A percentile compares a stretch with the other conserved stretches of the same genome.
Evolutionary conservation across 305 asterid genomes (phyloP).

Genomic region (Coffea humblotiana): DNA sequence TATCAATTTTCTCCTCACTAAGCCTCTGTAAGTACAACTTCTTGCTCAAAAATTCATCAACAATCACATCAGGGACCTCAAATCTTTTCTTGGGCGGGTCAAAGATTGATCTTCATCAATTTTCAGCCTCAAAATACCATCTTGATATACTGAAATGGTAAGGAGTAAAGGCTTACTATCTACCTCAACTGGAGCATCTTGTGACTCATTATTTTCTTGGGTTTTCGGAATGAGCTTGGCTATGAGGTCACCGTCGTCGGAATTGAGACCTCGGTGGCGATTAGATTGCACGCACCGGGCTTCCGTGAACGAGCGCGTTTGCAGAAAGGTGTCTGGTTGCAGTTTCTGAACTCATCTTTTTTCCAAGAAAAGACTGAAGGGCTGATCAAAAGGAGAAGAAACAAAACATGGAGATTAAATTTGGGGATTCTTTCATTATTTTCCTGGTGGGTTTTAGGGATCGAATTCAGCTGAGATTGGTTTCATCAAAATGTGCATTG

Average conservation of each 20-base stretch:
- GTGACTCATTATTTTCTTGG: slow-evolving; percentile 34
- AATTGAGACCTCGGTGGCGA: slow-evolving; percentile 63
- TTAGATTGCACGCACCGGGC: slow-evolving; percentile 59
- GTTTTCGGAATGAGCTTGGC: slow-evolving; percentile 58
- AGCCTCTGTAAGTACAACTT: slow-evolving; percentile 75
- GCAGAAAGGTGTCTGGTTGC: slow-evolving; percentile 95
- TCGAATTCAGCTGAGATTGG: neutral
- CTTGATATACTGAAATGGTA: slow-evolving; percentile 75
- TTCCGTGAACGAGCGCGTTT: slow-evolving; percentile 82
- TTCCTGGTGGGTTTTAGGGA: neutral
- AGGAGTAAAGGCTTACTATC: slow-evolving; percentile 51
- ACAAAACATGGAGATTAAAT: neutral
- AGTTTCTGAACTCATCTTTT: slow-evolving; percentile 86
- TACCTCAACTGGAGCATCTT: slow-evolving; percentile 11
- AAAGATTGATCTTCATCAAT: slow-evolving; percentile 77
- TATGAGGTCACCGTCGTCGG: slow-evolving; percentile 77
- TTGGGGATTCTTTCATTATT: neutral
- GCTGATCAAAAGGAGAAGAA: slow-evolving; percentile 42
- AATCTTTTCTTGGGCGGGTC: slow-evolving; percentile 78
- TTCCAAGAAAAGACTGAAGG: slow-evolving; percentile 68
- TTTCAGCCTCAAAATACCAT: slow-evolving; percentile 82
- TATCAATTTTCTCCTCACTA: slow-evolving; percentile 55
- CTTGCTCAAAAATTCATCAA: slow-evolving; percentile 58
- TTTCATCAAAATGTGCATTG: neutral
- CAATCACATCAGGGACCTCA: slow-evolving; percentile 91